Percentiles rank a stretch among this genome's conserved stretches.
Conservation (phyloP, 805 yeast species). For the Huiozyma naganishii region DNA sequence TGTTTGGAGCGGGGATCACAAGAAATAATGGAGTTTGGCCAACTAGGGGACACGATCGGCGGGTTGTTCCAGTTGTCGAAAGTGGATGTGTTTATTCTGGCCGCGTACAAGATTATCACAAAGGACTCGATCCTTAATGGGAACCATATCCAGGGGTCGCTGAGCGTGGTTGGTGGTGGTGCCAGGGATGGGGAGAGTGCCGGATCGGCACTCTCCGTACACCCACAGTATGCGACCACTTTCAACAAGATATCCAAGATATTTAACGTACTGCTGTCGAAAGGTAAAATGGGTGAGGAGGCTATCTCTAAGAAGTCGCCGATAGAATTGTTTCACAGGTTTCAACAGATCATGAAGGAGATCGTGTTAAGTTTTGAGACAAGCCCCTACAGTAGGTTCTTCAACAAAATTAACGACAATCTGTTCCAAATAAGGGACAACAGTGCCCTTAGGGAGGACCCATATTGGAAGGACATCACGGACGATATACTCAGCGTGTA, state of each 20-base stretch:
- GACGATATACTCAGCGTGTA: conserved; percentile 18
- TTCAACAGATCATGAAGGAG: conserved; percentile 27
- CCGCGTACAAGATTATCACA: conserved; percentile 16
- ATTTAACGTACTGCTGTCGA: conserved; percentile 19
- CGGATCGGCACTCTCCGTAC: conserved; percentile 2
- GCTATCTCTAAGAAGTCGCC: conserved; percentile 26
- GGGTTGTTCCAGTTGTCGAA: conserved; percentile 12
- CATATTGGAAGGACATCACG: conserved; percentile 22
- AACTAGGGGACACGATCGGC: background rate
- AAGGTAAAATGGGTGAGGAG: conserved; percentile 20
- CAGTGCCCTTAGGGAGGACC: conserved; percentile 18
- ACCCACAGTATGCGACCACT: conserved; percentile 14
- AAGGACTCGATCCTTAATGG: conserved; percentile 14
- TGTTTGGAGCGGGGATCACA: too few relatives aligned
- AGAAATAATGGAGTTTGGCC: background rate
- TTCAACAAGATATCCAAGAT: conserved; percentile 23
- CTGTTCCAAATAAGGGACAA: conserved; percentile 24
- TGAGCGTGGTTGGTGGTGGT: background rate
- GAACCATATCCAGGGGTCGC: conserved; percentile 11
- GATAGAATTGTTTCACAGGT: conserved; percentile 26
- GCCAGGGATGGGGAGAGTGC: background rate
- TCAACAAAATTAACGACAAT: conserved; percentile 21
- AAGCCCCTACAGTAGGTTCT: conserved; percentile 23
- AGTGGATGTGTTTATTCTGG: conserved; percentile 19
- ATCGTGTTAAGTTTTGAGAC: conserved; percentile 24